A percentile compares a stretch with the other conserved stretches of the same genome.
phyloP scores from a whole-genome alignment of 257 asterid genomes.

The Penstemon newberryi region DNA sequence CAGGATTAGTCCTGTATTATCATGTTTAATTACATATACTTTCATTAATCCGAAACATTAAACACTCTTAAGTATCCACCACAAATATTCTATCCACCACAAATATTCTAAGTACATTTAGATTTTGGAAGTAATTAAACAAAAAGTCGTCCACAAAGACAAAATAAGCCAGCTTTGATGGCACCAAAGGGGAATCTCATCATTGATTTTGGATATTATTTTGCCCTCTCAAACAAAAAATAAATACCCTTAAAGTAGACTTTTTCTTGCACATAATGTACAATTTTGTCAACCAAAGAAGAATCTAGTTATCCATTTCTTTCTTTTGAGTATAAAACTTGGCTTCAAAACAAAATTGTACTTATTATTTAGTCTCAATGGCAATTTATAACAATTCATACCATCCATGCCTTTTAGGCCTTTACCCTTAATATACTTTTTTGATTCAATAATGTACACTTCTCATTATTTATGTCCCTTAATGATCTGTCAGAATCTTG shows the following conservation, averaged over 20 bases:
- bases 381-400: constrained; percentile 28
- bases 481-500: constrained; percentile 45
- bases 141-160: constrained; percentile 49
- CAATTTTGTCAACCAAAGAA: constrained; percentile 32
- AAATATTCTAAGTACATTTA: constrained; percentile 27
- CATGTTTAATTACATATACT: background rate
- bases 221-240: background rate
- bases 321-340: background rate
- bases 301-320: constrained; percentile 28
- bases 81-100: constrained; percentile 29
- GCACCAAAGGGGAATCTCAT: constrained; percentile 51
- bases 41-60: background rate
- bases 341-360: constrained; percentile 20
- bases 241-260: constrained; percentile 8
- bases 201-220: constrained; percentile 23
- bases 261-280: constrained; percentile 14
- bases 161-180: constrained; percentile 62
- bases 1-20: background rate
- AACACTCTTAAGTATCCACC: constrained; percentile 14
- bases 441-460: constrained; percentile 36
- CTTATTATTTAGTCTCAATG: constrained; percentile 23
- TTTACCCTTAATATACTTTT: constrained; percentile 31
- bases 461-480: constrained; percentile 32
- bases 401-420: constrained; percentile 38
- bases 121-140: constrained; percentile 36